phyloP scores from a whole-genome alignment of 23 red algal species.

The Chondrus crispus region DNA sequence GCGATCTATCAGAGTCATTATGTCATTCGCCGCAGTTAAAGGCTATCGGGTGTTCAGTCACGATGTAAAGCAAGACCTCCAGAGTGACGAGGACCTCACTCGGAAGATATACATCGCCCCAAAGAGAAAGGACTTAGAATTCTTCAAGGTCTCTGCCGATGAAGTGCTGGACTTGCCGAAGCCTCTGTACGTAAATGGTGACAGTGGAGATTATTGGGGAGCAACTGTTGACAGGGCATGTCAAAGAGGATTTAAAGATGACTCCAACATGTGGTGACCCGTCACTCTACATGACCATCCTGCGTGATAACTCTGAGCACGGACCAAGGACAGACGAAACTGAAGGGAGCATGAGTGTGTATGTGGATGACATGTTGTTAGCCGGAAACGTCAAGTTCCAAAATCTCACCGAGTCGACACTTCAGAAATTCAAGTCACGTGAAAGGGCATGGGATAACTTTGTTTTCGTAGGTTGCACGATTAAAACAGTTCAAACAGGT shows the following conservation, averaged over 20 bases:
- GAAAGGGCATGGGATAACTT: not conserved
- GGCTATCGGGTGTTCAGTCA: not conserved
- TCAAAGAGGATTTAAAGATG: not conserved
- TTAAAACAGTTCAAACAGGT: not conserved
- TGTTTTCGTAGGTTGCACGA: not conserved
- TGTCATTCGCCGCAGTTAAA: not conserved
- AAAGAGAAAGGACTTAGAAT: not conserved
- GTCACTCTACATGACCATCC: not conserved
- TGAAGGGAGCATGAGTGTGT: not conserved
- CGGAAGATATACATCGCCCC: not conserved
- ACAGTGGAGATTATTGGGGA: not conserved
- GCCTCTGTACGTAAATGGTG: not conserved
- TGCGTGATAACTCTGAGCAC: not conserved
- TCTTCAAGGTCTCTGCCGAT: not conserved
- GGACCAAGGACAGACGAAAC: not conserved
- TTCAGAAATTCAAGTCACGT: not conserved
- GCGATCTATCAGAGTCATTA: not conserved
- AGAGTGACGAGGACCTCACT: not conserved
- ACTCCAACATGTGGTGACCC: not conserved
- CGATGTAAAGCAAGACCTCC: not conserved
- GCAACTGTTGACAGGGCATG: not conserved
- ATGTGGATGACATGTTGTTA: not conserved
- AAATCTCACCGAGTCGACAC: not conserved
- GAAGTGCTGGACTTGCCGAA: not conserved
- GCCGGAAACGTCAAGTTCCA: not conserved